Percentiles rank a stretch among this genome's conserved stretches.
phyloP scores from a whole-genome alignment of 2,329 filamentous ascomycete genomes.

The Proliferodiscus dingleyae region DNA sequence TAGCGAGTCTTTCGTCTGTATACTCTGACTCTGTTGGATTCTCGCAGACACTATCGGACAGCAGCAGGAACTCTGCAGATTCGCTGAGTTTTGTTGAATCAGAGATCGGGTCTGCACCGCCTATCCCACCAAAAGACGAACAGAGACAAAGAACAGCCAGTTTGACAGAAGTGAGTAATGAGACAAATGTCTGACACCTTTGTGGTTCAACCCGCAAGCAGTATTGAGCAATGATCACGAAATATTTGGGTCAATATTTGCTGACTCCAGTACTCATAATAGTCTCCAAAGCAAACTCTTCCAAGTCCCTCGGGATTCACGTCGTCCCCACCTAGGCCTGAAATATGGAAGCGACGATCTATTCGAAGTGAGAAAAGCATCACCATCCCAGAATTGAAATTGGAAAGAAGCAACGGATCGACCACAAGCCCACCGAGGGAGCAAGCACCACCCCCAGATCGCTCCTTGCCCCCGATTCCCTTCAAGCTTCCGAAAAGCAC shows the following conservation, averaged over 20 bases:
- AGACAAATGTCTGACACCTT: not conserved
- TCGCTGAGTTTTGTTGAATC: conserved; percentile 24
- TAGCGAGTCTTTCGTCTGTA: conserved; percentile 21
- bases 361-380: conserved; percentile 24
- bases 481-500: conserved; percentile 17
- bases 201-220: too few relatives aligned
- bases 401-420: conserved; percentile 29
- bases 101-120: conserved; percentile 17
- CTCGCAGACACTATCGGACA: conserved; percentile 21
- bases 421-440: conserved; percentile 23
- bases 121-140: conserved; percentile 22
- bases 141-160: conserved; percentile 7
- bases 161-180: not conserved
- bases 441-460: conserved; percentile 18
- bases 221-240: not conserved
- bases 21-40: conserved; percentile 28
- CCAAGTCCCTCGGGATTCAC: conserved; percentile 18
- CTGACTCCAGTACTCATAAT: not conserved
- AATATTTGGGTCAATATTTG: not conserved
- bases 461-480: conserved; percentile 15
- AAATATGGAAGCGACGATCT: conserved; percentile 29
- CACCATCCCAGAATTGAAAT: conserved; percentile 26
- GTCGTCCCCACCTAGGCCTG: conserved; percentile 19
- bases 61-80: conserved; percentile 21
- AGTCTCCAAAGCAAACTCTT: conserved; percentile 2